Evolutionary conservation across 768 basidiomycete genomes (phyloP).

Genomic region (Pholiota microspora): DNA sequence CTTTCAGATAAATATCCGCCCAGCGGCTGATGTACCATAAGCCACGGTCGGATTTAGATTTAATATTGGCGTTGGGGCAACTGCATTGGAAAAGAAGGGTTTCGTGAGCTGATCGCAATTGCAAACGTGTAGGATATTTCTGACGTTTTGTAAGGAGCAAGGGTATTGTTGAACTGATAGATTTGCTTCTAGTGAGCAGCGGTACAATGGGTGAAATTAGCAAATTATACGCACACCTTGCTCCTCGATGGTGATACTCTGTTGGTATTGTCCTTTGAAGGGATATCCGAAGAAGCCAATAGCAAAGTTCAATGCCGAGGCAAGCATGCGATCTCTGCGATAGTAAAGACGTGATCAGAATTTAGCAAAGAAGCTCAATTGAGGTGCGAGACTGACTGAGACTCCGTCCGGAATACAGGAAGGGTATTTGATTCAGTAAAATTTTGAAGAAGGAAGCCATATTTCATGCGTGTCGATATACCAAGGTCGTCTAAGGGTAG

Average conservation of each 20-base stretch:
- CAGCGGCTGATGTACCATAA: constrained; percentile 59
- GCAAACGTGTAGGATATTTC: constrained; percentile 12
- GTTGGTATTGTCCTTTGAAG: constrained; percentile 68
- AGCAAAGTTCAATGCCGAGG: constrained; percentile 65
- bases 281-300: constrained; percentile 80
- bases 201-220: background rate
- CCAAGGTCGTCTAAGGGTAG: constrained; percentile 55
- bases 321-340: constrained; percentile 67
- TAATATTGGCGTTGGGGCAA: constrained; percentile 59
- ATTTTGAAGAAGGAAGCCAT: constrained; percentile 72
- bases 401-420: constrained; percentile 80
- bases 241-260: constrained; percentile 73
- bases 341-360: background rate
- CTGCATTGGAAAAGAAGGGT: background rate
- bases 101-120: background rate
- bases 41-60: constrained; percentile 54
- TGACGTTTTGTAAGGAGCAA: constrained; percentile 80
- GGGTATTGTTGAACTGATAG: constrained; percentile 74
- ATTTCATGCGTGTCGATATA: constrained; percentile 72
- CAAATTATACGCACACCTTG: constrained; percentile 38
- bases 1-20: constrained; percentile 68
- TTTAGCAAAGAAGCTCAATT: background rate
- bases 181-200: constrained; percentile 12
- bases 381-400: constrained; percentile 46
- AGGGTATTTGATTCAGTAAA: constrained; percentile 59